Percentiles rank a stretch among this genome's conserved stretches.
Conservation (phyloP, 495 filamentous ascomycete species). For the Xylaria scruposa region DNA sequence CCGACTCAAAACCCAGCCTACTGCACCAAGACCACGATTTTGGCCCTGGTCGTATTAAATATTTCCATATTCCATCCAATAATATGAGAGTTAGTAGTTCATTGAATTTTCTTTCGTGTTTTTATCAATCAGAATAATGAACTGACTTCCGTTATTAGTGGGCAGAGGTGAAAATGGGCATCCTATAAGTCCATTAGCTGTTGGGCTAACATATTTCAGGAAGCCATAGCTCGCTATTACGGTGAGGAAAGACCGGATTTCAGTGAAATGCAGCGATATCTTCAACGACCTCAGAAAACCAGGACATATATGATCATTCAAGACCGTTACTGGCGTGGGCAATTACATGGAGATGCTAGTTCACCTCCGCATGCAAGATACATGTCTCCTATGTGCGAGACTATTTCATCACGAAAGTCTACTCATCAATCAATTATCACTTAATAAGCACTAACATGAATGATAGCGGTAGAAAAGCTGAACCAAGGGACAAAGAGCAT, state of each 20-base stretch:
- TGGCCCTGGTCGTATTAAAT: background rate
- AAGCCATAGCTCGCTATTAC: conserved; percentile 32
- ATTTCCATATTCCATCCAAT: conserved; percentile 38
- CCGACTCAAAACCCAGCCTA: background rate
- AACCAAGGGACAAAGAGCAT: conserved; percentile 43
- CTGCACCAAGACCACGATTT: background rate
- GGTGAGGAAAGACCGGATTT: conserved; percentile 27
- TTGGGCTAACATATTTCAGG: conserved; percentile 17
- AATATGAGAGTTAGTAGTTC: conserved; percentile 35
- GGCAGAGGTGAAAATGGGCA: conserved; percentile 32
- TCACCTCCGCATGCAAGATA: conserved; percentile 45
- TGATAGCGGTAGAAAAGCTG: background rate
- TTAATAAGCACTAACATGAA: background rate
- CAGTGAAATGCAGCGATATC: conserved; percentile 11
- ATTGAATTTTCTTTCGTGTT: background rate
- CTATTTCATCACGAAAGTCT: conserved; percentile 37
- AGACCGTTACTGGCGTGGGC: conserved; percentile 33
- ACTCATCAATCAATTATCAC: background rate
- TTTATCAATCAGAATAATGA: background rate
- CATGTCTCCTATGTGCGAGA: conserved; percentile 45
- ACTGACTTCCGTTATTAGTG: conserved; percentile 27
- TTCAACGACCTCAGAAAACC: conserved; percentile 18
- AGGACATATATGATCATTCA: conserved; percentile 31
- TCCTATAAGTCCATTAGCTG: background rate
- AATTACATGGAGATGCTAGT: conserved; percentile 34